Base-by-base conservation (phyloP, 345 rosid species). In the Lepidium aucheri region DNA sequence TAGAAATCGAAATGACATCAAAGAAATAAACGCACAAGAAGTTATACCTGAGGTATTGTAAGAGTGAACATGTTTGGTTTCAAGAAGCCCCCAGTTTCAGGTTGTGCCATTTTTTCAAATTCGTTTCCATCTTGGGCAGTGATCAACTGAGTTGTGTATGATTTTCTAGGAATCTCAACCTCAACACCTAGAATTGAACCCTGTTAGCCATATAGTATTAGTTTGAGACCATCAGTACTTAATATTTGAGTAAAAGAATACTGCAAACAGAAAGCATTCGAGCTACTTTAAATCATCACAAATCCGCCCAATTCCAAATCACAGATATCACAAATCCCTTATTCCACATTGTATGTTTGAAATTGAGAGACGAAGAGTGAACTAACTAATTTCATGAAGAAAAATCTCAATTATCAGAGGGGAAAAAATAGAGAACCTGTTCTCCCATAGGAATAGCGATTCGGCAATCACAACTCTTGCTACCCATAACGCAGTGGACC, bases 181-280 rank as follows among this genome's bases (percentile, higher is more conserved):
- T 94, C 97, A 34, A 94, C 89, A 88, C 97, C 93, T 85, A 88
- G 90, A 83, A 94, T 80, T 58, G 96, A 86, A 76, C 97, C 97
- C 91, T 94, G 95, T 90, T 85, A 90, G 86, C 83, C 89, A 93
- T 65, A 77, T 62, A 82, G 74, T 58, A 65, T 65, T 70, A 65
- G 68, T 66, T 63, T 65, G 81, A 77, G 76, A 78, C n/a, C 63
- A 47, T 60, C 67, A 38, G 28, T 42, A 12, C 5, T 42, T n/a
- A n/a, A n/a, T n/a, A n/a, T n/a, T n/a, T 5, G 42, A 68, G 26
- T 6, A 9, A 45, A 5, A 34, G 4, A 42, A 8, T 8, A 10
- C 16, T 43, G 36, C 34, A 46, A 49, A 35, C 15, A 22, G 32
- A 36, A 14, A 38, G 46, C 12, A 47, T 63, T 45, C 8, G 8